Percentiles rank a stretch among this genome's conserved stretches.
These are phyloP conservation scores for Lantana camara DNA, from an alignment of 257 asterid genomes.

Conservation along the genomic window DNA sequence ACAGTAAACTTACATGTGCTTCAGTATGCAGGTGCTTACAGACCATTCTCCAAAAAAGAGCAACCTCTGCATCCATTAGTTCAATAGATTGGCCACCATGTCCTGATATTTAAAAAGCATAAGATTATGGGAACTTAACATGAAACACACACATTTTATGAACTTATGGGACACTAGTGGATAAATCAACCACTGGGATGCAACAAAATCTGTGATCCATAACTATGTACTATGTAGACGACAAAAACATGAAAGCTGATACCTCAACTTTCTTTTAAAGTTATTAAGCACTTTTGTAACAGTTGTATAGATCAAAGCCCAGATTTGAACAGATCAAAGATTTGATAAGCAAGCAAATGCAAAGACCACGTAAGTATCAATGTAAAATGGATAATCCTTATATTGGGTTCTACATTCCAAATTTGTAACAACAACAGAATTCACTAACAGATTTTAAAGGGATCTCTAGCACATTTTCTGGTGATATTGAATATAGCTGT, in stretches of 20 bases:
- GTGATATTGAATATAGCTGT: slow-evolving; percentile 6
- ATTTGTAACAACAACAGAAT: slow-evolving; percentile 5
- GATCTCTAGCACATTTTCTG: neutral
- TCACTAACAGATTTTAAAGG: neutral
- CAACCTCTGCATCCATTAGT: slow-evolving; percentile 86
- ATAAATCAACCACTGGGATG: neutral
- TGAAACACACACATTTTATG: neutral
- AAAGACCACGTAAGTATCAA: slow-evolving; percentile 1
- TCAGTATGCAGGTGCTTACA: slow-evolving; percentile 73
- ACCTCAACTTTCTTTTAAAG: neutral
- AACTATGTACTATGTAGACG: neutral
- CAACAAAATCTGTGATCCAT: neutral
- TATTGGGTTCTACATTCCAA: slow-evolving; percentile 1
- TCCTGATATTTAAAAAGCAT: slow-evolving; percentile 42
- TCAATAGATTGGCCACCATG: slow-evolving; percentile 43
- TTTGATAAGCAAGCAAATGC: neutral
- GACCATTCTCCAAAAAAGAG: slow-evolving; percentile 86
- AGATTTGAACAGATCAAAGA: slow-evolving; percentile 6
- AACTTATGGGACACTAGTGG: neutral
- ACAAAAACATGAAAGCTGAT: neutral
- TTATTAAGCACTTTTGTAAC: neutral
- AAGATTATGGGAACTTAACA: neutral
- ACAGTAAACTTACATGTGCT: slow-evolving; percentile 71
- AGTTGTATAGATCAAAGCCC: neutral
- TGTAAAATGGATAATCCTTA: slow-evolving; percentile 20